phyloP scores from a whole-genome alignment of 768 basidiomycete genomes.

The Tylopilus rubrobrunneus region DNA sequence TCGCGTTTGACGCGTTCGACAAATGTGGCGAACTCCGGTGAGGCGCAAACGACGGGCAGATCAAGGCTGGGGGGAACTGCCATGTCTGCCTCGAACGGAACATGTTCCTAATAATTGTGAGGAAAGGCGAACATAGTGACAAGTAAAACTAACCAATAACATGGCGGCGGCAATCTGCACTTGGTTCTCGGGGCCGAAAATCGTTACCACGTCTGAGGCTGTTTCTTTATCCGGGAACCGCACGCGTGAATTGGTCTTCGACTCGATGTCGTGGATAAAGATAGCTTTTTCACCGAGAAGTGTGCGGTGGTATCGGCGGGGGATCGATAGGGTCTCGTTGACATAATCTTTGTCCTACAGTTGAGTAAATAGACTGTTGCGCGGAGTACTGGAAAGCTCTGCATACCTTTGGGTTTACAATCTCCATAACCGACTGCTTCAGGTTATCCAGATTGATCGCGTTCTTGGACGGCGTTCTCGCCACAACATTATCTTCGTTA shows the following conservation, averaged over 20 bases:
- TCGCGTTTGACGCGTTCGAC: constrained; percentile 91
- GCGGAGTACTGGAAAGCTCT: background rate
- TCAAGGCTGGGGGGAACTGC: constrained; percentile 82
- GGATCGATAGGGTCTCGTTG: constrained; percentile 89
- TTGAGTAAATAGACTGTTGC: constrained; percentile 1
- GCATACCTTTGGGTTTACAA: constrained; percentile 90
- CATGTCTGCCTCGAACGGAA: constrained; percentile 95
- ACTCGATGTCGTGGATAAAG: constrained; percentile 95
- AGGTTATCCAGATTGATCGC: constrained; percentile 91
- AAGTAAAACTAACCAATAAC: constrained; percentile 64
- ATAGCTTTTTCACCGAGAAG: constrained; percentile 94
- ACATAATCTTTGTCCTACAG: constrained; percentile 93
- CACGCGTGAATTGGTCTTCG: constrained; percentile 91
- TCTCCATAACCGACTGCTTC: constrained; percentile 95
- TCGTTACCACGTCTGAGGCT: constrained; percentile 92
- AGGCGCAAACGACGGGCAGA: constrained; percentile 66
- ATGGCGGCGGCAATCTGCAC: constrained; percentile 96
- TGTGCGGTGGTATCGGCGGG: constrained; percentile 91
- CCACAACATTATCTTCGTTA: constrained; percentile 98
- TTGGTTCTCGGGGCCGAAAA: constrained; percentile 95
- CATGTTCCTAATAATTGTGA: constrained; percentile 68
- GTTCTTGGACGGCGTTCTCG: constrained; percentile 98
- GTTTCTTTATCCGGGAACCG: constrained; percentile 91
- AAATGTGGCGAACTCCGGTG: constrained; percentile 82
- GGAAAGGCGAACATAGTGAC: background rate